These are phyloP conservation scores for Rhizophagus sp. DNA, from an alignment of 192 early-diverging fungal genomes.

Conservation along the genomic window DNA sequence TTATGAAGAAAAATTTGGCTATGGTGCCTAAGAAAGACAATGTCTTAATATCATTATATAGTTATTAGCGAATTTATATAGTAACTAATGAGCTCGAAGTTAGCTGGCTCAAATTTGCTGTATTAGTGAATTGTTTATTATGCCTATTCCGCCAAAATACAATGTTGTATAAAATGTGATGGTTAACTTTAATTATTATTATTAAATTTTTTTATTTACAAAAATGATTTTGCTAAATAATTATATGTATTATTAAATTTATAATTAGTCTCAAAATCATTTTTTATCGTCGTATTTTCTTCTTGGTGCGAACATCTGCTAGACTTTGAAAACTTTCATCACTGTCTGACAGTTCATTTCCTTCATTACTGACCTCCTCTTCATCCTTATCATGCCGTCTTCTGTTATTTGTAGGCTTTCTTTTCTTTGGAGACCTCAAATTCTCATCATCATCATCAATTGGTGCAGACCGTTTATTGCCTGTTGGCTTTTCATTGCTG, in stretches of 20 bases:
- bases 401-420: neutral
- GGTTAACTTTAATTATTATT: too few relatives aligned
- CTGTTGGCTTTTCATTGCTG: too few relatives aligned
- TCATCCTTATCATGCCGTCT: neutral
- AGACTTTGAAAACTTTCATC: conserved; percentile 14
- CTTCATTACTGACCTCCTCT: neutral
- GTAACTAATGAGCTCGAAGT: too few relatives aligned
- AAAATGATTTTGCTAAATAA: too few relatives aligned
- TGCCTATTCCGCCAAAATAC: too few relatives aligned
- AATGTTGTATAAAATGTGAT: too few relatives aligned
- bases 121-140: too few relatives aligned
- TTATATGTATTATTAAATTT: neutral
- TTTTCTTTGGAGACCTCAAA: neutral
- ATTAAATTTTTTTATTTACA: too few relatives aligned
- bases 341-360: neutral
- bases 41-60: too few relatives aligned
- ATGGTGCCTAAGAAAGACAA: neutral
- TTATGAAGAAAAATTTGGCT: conserved; percentile 93
- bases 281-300: conserved; percentile 6
- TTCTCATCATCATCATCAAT: conserved; percentile 12
- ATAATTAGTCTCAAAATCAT: neutral
- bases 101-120: too few relatives aligned
- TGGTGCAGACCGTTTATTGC: neutral
- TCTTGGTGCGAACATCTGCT: neutral
- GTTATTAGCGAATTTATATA: too few relatives aligned